These are phyloP conservation scores for Pythium sp. DNA, from an alignment of 352 stramenopile genomes.

Conservation along the genomic window DNA sequence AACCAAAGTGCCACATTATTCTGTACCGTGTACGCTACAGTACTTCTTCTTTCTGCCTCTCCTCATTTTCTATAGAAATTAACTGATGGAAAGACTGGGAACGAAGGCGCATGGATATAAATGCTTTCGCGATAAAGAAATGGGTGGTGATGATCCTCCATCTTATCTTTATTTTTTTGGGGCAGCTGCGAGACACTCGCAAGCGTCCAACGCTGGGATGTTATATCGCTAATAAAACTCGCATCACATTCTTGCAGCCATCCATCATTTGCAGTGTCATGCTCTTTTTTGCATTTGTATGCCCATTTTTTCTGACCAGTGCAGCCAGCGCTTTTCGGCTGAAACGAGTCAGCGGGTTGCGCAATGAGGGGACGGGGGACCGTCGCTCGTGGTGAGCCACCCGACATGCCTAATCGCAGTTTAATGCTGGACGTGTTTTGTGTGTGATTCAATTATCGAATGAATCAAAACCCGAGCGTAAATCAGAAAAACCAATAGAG, in stretches of 20 bases:
- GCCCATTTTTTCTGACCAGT: background rate
- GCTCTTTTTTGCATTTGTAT: background rate
- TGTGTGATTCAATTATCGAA: no score
- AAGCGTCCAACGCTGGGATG: background rate
- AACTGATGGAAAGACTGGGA: background rate
- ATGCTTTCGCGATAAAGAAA: background rate
- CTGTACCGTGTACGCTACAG: background rate
- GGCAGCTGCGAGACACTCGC: background rate
- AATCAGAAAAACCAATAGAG: no score
- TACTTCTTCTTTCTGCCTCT: background rate
- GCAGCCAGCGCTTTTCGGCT: background rate
- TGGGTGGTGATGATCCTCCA: background rate
- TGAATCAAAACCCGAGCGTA: no score
- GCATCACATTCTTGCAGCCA: background rate
- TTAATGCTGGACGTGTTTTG: background rate
- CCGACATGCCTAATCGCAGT: background rate
- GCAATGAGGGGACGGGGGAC: background rate
- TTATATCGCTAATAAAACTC: background rate
- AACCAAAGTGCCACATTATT: background rate
- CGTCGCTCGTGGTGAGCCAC: background rate
- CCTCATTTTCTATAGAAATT: background rate
- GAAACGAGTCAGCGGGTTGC: slow-evolving; percentile 3
- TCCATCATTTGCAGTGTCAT: background rate
- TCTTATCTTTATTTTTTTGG: background rate
- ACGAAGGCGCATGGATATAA: background rate